A percentile compares a stretch with the other conserved stretches of the same genome.
These are phyloP conservation scores for Coniochaeta prunicola DNA, from an alignment of 2,329 filamentous ascomycete genomes.

Conservation along the genomic window DNA sequence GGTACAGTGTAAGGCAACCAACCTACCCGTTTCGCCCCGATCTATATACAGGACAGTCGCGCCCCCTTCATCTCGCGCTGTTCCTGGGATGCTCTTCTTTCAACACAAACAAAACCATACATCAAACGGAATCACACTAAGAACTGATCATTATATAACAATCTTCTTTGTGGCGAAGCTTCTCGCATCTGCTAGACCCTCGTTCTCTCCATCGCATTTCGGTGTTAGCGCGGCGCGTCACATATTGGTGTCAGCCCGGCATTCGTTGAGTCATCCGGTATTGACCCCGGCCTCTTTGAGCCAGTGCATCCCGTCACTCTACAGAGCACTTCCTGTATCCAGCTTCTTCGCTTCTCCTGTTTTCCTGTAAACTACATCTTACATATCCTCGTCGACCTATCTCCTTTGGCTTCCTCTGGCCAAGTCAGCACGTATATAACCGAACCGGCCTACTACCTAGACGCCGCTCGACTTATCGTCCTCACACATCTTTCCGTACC, in stretches of 20 bases:
- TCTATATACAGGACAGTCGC: neutral
- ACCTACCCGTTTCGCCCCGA: neutral
- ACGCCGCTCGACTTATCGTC: neutral
- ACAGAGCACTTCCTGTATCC: neutral
- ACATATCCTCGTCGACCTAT: no score
- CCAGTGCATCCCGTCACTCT: neutral
- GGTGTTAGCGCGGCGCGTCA: neutral
- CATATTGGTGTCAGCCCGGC: neutral
- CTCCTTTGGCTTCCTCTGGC: no score
- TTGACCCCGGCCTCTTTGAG: neutral
- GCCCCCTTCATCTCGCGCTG: neutral
- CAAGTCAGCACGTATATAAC: neutral
- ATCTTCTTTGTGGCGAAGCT: conserved; percentile 4
- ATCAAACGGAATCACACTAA: neutral
- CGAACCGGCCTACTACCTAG: no score
- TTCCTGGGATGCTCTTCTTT: neutral
- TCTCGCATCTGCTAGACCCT: neutral
- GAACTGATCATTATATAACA: neutral
- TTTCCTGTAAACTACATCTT: neutral
- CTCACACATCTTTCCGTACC: neutral
- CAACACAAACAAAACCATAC: neutral
- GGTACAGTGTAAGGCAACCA: neutral
- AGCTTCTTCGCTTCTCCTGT: neutral
- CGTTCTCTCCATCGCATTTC: neutral
- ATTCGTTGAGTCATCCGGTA: conserved; percentile 4